Conservation (phyloP, 2,329 filamentous ascomycete species). For the Knufia petricola region DNA sequence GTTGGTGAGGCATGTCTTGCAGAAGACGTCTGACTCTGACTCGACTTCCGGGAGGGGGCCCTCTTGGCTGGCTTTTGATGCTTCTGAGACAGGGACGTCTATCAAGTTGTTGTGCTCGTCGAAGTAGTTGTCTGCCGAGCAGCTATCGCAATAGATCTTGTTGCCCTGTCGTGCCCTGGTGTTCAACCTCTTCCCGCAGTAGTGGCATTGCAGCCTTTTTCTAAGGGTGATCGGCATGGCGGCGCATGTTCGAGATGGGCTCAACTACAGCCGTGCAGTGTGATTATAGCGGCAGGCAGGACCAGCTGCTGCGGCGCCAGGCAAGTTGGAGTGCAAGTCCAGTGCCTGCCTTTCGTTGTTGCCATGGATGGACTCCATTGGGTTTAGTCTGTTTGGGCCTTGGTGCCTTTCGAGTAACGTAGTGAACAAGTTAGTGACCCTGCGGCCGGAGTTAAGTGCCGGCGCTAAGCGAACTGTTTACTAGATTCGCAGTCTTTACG, state of each 20-base stretch:
- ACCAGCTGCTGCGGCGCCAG: not conserved
- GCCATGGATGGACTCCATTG: no score
- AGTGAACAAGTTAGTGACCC: not conserved
- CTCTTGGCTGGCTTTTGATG: conserved; percentile 37
- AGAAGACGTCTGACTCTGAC: conserved; percentile 46
- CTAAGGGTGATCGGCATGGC: conserved; percentile 35
- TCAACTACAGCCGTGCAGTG: not conserved
- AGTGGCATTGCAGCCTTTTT: conserved; percentile 62
- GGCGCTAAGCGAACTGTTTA: conserved; percentile 6
- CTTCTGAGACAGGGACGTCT: conserved; percentile 62
- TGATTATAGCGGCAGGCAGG: not conserved
- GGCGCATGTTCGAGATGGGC: conserved; percentile 9
- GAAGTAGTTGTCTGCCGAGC: conserved; percentile 80
- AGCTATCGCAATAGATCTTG: conserved; percentile 65
- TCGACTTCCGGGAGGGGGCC: conserved; percentile 29
- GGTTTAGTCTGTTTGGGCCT: no score
- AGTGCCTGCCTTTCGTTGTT: no score
- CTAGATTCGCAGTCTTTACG: not conserved
- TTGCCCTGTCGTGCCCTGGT: conserved; percentile 42
- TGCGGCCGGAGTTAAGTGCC: conserved; percentile 3
- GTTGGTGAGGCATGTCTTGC: conserved; percentile 75
- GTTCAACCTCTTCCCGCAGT: conserved; percentile 53
- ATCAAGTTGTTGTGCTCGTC: conserved; percentile 87
- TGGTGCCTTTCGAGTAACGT: no score
- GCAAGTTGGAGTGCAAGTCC: not conserved